phyloP scores from a whole-genome alignment of 208 protist genomes.

The Angomonas deanei region DNA sequence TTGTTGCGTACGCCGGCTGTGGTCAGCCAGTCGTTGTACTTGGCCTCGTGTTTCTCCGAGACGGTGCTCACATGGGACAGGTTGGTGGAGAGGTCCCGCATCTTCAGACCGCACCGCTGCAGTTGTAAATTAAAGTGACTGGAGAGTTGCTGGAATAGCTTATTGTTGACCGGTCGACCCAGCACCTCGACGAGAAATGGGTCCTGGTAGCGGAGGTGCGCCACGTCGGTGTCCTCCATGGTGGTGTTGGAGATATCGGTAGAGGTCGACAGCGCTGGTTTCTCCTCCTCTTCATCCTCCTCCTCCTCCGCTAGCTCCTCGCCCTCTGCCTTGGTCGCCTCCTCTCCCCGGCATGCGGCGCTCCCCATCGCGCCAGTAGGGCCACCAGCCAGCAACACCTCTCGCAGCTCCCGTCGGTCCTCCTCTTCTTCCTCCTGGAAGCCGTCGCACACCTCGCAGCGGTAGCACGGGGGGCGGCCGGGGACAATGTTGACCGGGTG shows the following conservation, averaged over 20 bases:
- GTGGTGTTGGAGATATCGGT: conserved; percentile 59
- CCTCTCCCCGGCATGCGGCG: not conserved
- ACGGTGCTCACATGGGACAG: conserved; percentile 12
- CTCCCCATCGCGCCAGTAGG: not conserved
- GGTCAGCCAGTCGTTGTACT: not conserved
- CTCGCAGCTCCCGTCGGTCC: not conserved
- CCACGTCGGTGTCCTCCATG: conserved; percentile 52
- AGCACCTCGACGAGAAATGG: conserved; percentile 57
- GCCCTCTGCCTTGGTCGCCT: not conserved
- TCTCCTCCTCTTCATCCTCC: conserved; percentile 19
- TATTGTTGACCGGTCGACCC: conserved; percentile 18
- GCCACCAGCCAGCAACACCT: not conserved
- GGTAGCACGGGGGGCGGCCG: conserved; percentile 30
- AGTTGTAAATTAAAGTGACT: conserved; percentile 41
- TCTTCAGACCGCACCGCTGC: conserved; percentile 20
- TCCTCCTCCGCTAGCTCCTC: conserved; percentile 18
- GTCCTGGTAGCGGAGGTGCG: conserved; percentile 47
- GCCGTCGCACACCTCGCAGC: conserved; percentile 56
- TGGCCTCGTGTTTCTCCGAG: not conserved
- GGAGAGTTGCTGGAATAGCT: conserved; percentile 16
- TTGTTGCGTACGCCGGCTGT: not conserved
- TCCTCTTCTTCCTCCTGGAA: conserved; percentile 11
- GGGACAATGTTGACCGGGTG: conserved; percentile 2
- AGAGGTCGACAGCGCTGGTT: conserved; percentile 13
- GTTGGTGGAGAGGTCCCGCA: conserved; percentile 3